These are phyloP conservation scores for Cyclotella kingstonii DNA, from an alignment of 108 stramenopile species.

Conservation along the genomic window DNA sequence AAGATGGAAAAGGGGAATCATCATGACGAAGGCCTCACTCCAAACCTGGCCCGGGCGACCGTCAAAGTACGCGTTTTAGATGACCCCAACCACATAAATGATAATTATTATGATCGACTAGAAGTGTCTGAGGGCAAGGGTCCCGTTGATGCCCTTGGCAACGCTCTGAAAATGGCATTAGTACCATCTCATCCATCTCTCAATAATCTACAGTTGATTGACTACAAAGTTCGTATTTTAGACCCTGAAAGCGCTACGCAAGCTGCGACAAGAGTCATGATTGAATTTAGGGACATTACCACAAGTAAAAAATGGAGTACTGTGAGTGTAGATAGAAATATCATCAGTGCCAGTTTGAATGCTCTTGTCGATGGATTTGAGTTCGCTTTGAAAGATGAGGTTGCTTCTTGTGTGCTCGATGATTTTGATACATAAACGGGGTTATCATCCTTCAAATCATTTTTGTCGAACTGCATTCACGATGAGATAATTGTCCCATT, in stretches of 20 bases:
- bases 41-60: slow-evolving; percentile 74
- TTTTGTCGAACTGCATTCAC: no score
- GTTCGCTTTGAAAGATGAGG: slow-evolving; percentile 68
- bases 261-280: slow-evolving; percentile 91
- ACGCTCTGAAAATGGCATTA: slow-evolving; percentile 76
- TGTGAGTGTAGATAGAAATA: slow-evolving; percentile 91
- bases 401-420: slow-evolving; percentile 29
- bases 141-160: slow-evolving; percentile 89
- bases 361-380: slow-evolving; percentile 94
- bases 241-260: slow-evolving; percentile 84
- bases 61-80: slow-evolving; percentile 76
- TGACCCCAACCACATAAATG: slow-evolving; percentile 17
- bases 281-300: slow-evolving; percentile 63
- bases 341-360: slow-evolving; percentile 89
- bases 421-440: no score
- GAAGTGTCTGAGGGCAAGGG: slow-evolving; percentile 91
- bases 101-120: slow-evolving; percentile 56
- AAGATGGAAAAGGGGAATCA: slow-evolving; percentile 39
- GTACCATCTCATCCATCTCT: slow-evolving; percentile 76
- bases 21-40: not conserved
- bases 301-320: slow-evolving; percentile 80
- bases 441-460: no score
- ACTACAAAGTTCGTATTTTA: slow-evolving; percentile 95
- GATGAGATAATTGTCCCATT: no score
- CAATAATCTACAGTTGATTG: slow-evolving; percentile 68